A percentile compares a stretch with the other conserved stretches of the same genome.
phyloP scores from a whole-genome alignment of 2,329 filamentous ascomycete species.

The Mycogone perniciosa region DNA sequence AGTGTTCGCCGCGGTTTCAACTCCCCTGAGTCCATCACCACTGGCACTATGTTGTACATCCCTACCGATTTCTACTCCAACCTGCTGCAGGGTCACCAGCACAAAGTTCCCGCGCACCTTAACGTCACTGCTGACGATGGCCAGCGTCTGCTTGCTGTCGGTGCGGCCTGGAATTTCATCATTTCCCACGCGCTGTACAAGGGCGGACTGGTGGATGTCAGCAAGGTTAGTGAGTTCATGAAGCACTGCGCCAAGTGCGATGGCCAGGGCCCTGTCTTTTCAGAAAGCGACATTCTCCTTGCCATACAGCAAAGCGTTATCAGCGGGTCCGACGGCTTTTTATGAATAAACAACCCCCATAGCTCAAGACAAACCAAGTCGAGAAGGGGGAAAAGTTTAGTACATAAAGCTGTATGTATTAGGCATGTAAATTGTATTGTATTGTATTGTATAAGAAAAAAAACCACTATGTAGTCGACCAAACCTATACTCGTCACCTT shows the following conservation, averaged over 20 bases:
- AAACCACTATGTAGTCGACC: no score
- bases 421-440: no score
- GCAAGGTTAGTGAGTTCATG: slow-evolving; percentile 70
- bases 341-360: no score
- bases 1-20: slow-evolving; percentile 31
- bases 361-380: no score
- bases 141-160: slow-evolving; percentile 64
- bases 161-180: slow-evolving; percentile 85
- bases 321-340: slow-evolving; percentile 69
- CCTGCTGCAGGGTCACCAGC: slow-evolving; percentile 54
- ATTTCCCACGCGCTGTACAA: slow-evolving; percentile 72
- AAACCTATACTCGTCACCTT: no score
- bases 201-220: slow-evolving; percentile 73
- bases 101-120: slow-evolving; percentile 60
- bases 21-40: slow-evolving; percentile 44
- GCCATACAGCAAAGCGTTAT: slow-evolving; percentile 76
- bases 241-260: slow-evolving; percentile 74
- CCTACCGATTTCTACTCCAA: slow-evolving; percentile 67
- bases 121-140: slow-evolving; percentile 60
- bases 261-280: slow-evolving; percentile 82
- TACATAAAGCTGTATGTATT: no score
- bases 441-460: no score
- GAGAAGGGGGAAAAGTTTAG: no score
- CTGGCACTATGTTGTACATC: slow-evolving; percentile 64
- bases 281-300: slow-evolving; percentile 63